phyloP scores from a whole-genome alignment of 2,329 filamentous ascomycete species.

The Aspergillus fumigatus region DNA sequence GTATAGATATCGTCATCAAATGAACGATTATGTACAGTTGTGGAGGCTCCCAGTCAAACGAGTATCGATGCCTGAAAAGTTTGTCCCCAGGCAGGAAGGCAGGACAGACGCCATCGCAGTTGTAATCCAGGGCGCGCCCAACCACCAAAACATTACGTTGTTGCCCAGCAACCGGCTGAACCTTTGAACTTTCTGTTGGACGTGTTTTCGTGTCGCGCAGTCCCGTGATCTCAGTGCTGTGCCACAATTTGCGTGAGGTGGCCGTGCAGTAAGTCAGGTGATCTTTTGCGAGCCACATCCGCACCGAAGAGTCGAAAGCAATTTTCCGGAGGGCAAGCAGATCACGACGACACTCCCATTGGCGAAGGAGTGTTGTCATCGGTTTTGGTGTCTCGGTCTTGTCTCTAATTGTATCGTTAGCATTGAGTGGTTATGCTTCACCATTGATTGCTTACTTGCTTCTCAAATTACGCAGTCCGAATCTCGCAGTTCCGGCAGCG shows the following conservation, averaged over 20 bases:
- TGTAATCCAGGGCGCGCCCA: not conserved
- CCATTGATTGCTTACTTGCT: slow-evolving; percentile 5
- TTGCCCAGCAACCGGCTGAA: slow-evolving; percentile 49
- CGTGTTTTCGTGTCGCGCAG: slow-evolving; percentile 40
- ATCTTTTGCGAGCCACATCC: slow-evolving; percentile 12
- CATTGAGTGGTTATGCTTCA: slow-evolving; percentile 7
- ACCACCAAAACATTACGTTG: slow-evolving; percentile 14
- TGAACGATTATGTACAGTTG: not conserved
- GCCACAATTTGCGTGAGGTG: slow-evolving; percentile 3
- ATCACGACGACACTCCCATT: slow-evolving; percentile 10
- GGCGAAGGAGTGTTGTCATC: not conserved
- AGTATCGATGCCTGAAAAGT: not conserved
- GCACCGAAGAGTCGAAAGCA: slow-evolving; percentile 10
- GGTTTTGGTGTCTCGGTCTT: slow-evolving; percentile 1
- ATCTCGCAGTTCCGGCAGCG: not conserved
- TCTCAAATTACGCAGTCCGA: not conserved
- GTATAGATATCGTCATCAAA: not conserved
- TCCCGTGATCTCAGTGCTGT: slow-evolving; percentile 12
- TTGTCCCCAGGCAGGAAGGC: not conserved
- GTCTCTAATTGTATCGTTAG: not conserved
- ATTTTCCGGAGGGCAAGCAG: slow-evolving; percentile 18
- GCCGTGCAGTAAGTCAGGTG: slow-evolving; percentile 19
- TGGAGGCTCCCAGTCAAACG: not conserved
- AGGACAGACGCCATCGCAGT: slow-evolving; percentile 14
- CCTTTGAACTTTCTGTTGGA: slow-evolving; percentile 1